Evolutionary conservation across 2,329 filamentous ascomycete genomes (phyloP).

Genomic region (Aaosphaeria pasadenensis): DNA sequence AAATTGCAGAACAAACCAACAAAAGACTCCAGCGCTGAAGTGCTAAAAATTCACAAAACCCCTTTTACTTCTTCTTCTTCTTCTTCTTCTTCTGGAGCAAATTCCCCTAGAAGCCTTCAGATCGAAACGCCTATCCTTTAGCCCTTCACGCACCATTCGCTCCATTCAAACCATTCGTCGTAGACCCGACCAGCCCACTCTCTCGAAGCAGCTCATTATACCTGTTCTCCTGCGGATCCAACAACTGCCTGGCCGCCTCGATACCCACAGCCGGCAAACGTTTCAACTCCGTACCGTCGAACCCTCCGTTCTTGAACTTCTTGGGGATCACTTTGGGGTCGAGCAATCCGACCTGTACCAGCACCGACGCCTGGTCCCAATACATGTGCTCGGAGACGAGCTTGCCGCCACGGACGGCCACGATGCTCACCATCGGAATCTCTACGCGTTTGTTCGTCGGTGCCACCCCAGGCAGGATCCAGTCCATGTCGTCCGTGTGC

Average conservation of each 20-base stretch:
- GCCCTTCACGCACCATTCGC: slow-evolving; percentile 6
- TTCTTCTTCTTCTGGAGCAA: background rate
- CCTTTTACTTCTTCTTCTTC: background rate
- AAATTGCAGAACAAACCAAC: no score
- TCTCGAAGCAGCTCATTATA: slow-evolving; percentile 40
- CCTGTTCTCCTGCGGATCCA: slow-evolving; percentile 38
- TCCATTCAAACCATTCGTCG: slow-evolving; percentile 23
- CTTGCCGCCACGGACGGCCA: slow-evolving; percentile 52
- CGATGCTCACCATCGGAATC: slow-evolving; percentile 55
- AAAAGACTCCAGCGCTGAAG: background rate
- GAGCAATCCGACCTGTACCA: slow-evolving; percentile 55
- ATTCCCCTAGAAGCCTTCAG: no score
- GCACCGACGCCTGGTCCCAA: slow-evolving; percentile 59
- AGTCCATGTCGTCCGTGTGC: slow-evolving; percentile 56
- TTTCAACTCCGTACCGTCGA: slow-evolving; percentile 19
- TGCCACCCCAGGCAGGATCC: slow-evolving; percentile 57
- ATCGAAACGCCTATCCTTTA: background rate
- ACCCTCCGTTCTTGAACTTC: slow-evolving; percentile 34
- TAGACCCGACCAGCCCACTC: slow-evolving; percentile 25
- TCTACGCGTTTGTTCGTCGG: slow-evolving; percentile 56
- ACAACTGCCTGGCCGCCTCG: slow-evolving; percentile 42
- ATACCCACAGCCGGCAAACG: slow-evolving; percentile 39
- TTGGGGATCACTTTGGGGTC: slow-evolving; percentile 54
- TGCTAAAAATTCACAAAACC: background rate
- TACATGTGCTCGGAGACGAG: slow-evolving; percentile 57